A percentile compares a stretch with the other conserved stretches of the same genome.
These are phyloP conservation scores for Medicago lupulina DNA, from an alignment of 306 rosid species.

Conservation along the genomic window DNA sequence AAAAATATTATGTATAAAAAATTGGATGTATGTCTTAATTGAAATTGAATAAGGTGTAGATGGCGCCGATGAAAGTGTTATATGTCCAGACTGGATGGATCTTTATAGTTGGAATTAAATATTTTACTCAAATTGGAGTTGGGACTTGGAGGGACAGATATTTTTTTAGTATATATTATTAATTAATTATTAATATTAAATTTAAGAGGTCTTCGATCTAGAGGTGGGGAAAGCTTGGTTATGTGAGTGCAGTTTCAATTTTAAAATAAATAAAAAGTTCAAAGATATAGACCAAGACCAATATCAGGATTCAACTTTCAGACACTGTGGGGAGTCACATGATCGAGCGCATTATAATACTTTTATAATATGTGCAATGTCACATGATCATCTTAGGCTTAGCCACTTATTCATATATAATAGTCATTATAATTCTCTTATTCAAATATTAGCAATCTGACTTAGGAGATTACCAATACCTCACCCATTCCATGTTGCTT, in stretches of 20 bases:
- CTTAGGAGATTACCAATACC: constrained; percentile 19
- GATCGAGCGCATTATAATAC: constrained; percentile 26
- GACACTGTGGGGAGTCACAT: constrained; percentile 46
- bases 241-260: constrained; percentile 23
- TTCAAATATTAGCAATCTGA: constrained; percentile 20
- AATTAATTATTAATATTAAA: not conserved
- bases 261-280: not conserved
- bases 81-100: constrained; percentile 52
- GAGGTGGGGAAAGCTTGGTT: constrained; percentile 37
- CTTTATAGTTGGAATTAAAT: constrained; percentile 49
- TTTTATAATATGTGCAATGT: constrained; percentile 30
- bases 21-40: constrained; percentile 37
- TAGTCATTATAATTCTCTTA: constrained; percentile 22
- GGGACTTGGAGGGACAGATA: constrained; percentile 48
- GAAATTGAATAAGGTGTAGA: constrained; percentile 43
- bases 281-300: constrained; percentile 41
- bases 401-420: constrained; percentile 26
- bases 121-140: constrained; percentile 41
- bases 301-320: constrained; percentile 48
- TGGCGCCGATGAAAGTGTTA: constrained; percentile 35
- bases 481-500: constrained; percentile 37
- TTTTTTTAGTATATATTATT: not conserved
- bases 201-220: constrained; percentile 41
- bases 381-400: constrained; percentile 49
- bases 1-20: not conserved